phyloP scores from a whole-genome alignment of 805 yeast species.

The Candida yuanshanica region DNA sequence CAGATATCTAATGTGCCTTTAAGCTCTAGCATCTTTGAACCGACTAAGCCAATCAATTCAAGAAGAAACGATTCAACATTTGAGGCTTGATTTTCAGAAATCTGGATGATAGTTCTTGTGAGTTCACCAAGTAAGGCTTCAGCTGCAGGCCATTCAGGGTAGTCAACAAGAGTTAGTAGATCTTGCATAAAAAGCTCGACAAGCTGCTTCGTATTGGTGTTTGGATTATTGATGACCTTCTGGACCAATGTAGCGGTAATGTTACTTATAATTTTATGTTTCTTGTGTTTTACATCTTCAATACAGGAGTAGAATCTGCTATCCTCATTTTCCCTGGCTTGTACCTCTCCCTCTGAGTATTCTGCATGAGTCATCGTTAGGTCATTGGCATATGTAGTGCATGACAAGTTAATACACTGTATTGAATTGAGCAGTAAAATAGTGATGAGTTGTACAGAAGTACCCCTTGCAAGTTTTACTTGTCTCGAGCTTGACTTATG shows the following conservation, averaged over 20 bases:
- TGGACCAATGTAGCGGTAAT: constrained; percentile 15
- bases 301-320: constrained; percentile 3
- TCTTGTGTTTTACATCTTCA: constrained; percentile 2
- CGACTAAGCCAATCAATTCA: constrained; percentile 59
- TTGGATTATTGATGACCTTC: constrained; percentile 28
- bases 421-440: constrained; percentile 39
- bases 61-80: constrained; percentile 45
- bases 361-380: constrained; percentile 6
- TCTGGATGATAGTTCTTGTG: constrained; percentile 35
- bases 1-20: constrained; percentile 19
- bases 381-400: constrained; percentile 12
- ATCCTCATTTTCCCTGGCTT: constrained; percentile 12
- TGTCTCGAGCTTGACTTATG: constrained; percentile 40
- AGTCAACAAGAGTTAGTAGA: constrained; percentile 39
- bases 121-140: constrained; percentile 44
- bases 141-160: constrained; percentile 61
- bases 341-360: constrained; percentile 8
- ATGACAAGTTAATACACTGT: constrained; percentile 30
- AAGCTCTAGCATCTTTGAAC: constrained; percentile 40
- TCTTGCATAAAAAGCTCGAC: constrained; percentile 57
- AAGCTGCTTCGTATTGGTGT: constrained; percentile 27
- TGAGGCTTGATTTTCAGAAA: constrained; percentile 33
- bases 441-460: constrained; percentile 43
- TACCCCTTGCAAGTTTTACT: constrained; percentile 37
- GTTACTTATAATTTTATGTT: constrained; percentile 4